Percentiles rank a stretch among this genome's conserved stretches.
Conservation (phyloP, 2,329 filamentous ascomycete species). For the Fusarium sp. region DNA sequence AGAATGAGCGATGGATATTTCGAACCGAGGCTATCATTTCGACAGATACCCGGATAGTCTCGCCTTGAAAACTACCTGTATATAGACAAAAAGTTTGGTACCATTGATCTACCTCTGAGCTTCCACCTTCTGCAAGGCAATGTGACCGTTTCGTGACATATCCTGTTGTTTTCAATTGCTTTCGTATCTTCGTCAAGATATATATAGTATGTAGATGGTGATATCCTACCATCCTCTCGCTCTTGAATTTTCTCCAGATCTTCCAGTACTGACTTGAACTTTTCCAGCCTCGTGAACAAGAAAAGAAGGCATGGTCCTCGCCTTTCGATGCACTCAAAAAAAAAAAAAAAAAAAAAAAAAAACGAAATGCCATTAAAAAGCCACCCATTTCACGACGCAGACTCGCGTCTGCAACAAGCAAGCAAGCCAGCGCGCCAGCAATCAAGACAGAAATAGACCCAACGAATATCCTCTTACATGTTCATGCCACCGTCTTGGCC, state of each 20-base stretch:
- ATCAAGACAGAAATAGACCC: conserved; percentile 24
- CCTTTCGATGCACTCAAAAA: conserved; percentile 11
- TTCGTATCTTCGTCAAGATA: conserved; percentile 9
- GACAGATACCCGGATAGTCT: conserved; percentile 33
- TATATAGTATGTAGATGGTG: background rate
- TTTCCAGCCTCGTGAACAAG: background rate
- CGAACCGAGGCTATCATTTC: conserved; percentile 23
- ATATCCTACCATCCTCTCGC: background rate
- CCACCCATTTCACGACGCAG: conserved; percentile 33
- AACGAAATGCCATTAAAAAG: conserved; percentile 22
- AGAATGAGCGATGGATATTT: conserved; percentile 18
- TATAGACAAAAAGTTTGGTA: conserved; percentile 24
- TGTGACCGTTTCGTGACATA: conserved; percentile 41
- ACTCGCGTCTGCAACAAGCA: conserved; percentile 19
- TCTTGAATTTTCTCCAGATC: conserved; percentile 1
- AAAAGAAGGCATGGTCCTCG: conserved; percentile 11
- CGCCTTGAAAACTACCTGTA: conserved; percentile 14
- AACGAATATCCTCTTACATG: conserved; percentile 37
- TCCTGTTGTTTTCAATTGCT: conserved; percentile 4
- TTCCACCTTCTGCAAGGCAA: conserved; percentile 18
- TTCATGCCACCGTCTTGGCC: conserved; percentile 47
- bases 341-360: conserved; percentile 6
- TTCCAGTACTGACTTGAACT: conserved; percentile 8
- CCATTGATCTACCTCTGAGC: background rate
- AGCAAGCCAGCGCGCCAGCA: conserved; percentile 37